Conservation (phyloP, 768 basidiomycete genomes). For the Mycena haematopus region DNA sequence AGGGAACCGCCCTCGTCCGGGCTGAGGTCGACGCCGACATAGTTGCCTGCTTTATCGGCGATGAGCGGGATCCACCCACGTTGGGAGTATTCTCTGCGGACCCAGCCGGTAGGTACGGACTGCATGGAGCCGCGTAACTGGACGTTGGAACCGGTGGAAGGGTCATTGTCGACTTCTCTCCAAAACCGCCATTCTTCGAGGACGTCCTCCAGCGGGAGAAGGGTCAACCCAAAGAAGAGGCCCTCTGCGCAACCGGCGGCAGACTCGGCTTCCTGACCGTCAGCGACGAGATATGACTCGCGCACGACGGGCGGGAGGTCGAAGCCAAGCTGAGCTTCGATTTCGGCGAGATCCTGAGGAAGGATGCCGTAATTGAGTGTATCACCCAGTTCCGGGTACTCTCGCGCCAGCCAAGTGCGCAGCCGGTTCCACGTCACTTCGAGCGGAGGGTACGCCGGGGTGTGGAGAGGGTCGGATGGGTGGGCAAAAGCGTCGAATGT, state of each 20-base stretch:
- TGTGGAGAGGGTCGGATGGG: slow-evolving; percentile 60
- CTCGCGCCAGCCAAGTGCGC: slow-evolving; percentile 77
- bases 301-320: slow-evolving; percentile 85
- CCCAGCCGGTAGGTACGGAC: slow-evolving; percentile 89
- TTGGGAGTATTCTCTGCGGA: slow-evolving; percentile 88
- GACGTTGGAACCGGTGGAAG: slow-evolving; percentile 80
- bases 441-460: slow-evolving; percentile 77
- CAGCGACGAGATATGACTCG: slow-evolving; percentile 86
- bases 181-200: slow-evolving; percentile 96
- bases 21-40: slow-evolving; percentile 93
- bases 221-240: slow-evolving; percentile 93
- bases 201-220: slow-evolving; percentile 91
- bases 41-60: slow-evolving; percentile 94
- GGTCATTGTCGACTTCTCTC: slow-evolving; percentile 92
- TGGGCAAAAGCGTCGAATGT: slow-evolving; percentile 67
- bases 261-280: slow-evolving; percentile 94
- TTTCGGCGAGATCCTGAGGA: slow-evolving; percentile 76
- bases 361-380: slow-evolving; percentile 93
- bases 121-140: slow-evolving; percentile 79
- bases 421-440: slow-evolving; percentile 84
- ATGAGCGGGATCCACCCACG: slow-evolving; percentile 97
- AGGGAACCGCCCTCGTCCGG: slow-evolving; percentile 75
- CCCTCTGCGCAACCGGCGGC: slow-evolving; percentile 89
- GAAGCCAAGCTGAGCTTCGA: slow-evolving; percentile 87
- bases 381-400: slow-evolving; percentile 95